Evolutionary conservation across 371 early-diverging fungal species (phyloP).

Genomic region (Rhizopus sp.): DNA sequence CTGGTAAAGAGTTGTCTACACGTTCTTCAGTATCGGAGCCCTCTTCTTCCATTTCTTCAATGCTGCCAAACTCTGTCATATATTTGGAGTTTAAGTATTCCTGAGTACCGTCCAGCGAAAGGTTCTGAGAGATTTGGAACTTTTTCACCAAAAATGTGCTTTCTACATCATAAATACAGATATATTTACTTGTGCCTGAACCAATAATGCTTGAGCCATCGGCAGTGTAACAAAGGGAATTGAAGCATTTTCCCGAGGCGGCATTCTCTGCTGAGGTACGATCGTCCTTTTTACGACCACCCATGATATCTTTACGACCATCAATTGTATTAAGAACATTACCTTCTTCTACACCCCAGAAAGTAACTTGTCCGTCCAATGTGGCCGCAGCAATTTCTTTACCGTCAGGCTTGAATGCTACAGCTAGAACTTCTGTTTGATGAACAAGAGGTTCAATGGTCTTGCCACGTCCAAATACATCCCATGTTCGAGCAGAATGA

Average conservation of each 20-base stretch:
- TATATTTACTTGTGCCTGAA: slow-evolving; percentile 92
- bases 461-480: slow-evolving; percentile 88
- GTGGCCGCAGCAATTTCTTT: slow-evolving; percentile 86
- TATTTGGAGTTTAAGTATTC: slow-evolving; percentile 85
- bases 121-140: slow-evolving; percentile 90
- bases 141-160: slow-evolving; percentile 79
- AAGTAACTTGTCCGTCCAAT: slow-evolving; percentile 89
- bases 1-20: slow-evolving; percentile 81
- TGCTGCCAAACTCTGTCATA: slow-evolving; percentile 93
- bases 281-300: slow-evolving; percentile 81
- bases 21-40: slow-evolving; percentile 85
- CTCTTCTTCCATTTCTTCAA: slow-evolving; percentile 77
- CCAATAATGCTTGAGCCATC: slow-evolving; percentile 92
- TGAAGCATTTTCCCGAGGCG: slow-evolving; percentile 87
- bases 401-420: slow-evolving; percentile 92
- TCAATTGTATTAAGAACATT: slow-evolving; percentile 79
- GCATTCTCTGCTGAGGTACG: slow-evolving; percentile 83
- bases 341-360: slow-evolving; percentile 85
- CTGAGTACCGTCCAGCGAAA: slow-evolving; percentile 90
- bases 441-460: slow-evolving; percentile 79
- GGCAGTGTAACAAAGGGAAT: slow-evolving; percentile 89
- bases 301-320: slow-evolving; percentile 91
- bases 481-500: slow-evolving; percentile 91
- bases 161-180: slow-evolving; percentile 92
- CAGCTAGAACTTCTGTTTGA: slow-evolving; percentile 83